Conservation (phyloP, 805 yeast species). For the Schwanniomyces sp. region DNA sequence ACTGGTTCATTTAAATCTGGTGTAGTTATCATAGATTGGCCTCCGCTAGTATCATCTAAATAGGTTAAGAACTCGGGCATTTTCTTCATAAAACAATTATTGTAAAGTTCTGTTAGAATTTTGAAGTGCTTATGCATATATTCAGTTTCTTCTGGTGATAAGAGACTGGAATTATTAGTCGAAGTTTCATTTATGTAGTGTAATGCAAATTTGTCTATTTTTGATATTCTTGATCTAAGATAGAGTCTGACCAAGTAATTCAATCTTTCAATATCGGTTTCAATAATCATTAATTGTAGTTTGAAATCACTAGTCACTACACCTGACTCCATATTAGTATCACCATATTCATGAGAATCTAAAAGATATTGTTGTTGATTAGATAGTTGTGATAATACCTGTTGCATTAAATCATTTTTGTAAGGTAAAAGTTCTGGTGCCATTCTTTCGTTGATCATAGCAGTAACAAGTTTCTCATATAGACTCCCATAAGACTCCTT, state of each 20-base stretch:
- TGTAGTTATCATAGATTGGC: slow-evolving; percentile 68
- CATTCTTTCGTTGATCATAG: slow-evolving; percentile 84
- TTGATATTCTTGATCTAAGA: slow-evolving; percentile 71
- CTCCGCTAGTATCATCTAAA: slow-evolving; percentile 67
- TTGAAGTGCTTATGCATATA: slow-evolving; percentile 72
- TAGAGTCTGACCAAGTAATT: slow-evolving; percentile 81
- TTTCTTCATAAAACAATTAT: slow-evolving; percentile 60
- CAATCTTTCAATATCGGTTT: slow-evolving; percentile 86
- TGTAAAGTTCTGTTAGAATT: slow-evolving; percentile 63
- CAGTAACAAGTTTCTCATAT: slow-evolving; percentile 47
- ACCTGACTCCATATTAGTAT: slow-evolving; percentile 44
- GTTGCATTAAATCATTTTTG: slow-evolving; percentile 56
- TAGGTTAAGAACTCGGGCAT: slow-evolving; percentile 70
- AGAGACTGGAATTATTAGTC: slow-evolving; percentile 10
- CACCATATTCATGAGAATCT: slow-evolving; percentile 75
- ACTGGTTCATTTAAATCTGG: slow-evolving; percentile 82
- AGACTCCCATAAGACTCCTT: slow-evolving; percentile 24
- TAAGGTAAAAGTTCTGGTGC: slow-evolving; percentile 86
- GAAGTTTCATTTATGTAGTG: slow-evolving; percentile 49
- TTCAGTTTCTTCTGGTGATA: slow-evolving; percentile 60
- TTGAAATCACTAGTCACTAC: slow-evolving; percentile 55
- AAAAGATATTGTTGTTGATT: slow-evolving; percentile 71
- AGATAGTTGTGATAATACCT: slow-evolving; percentile 59
- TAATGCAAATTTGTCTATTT: slow-evolving; percentile 69
- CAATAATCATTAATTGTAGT: slow-evolving; percentile 78